Evolutionary conservation across 2,329 filamentous ascomycete genomes (phyloP).

Genomic region (Colletotrichum abscissum): DNA sequence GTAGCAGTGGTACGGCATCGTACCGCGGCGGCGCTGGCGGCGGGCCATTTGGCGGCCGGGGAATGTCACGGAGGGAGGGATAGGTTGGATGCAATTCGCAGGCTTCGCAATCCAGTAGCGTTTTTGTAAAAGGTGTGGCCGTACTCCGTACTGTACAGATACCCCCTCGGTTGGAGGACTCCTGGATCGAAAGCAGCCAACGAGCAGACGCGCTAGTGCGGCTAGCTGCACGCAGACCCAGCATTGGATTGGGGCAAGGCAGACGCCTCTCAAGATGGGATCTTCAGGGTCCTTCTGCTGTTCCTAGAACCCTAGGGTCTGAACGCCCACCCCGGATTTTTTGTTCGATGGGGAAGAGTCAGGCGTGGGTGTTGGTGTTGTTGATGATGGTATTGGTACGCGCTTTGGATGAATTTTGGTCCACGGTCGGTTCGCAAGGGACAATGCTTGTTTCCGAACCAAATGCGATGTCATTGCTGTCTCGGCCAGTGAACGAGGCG

Average conservation of each 20-base stretch:
- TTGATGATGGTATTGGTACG: neutral
- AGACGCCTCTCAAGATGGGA: constrained; percentile 27
- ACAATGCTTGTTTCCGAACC: neutral
- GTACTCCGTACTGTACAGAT: too few species aligned
- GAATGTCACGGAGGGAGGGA: constrained; percentile 25
- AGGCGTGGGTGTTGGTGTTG: neutral
- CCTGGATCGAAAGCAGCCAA: constrained; percentile 15
- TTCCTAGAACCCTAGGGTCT: constrained; percentile 1
- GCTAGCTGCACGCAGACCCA: constrained; percentile 29
- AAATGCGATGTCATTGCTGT: constrained; percentile 3
- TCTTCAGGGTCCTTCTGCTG: constrained; percentile 34
- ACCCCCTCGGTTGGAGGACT: neutral
- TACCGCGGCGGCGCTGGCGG: constrained; percentile 22
- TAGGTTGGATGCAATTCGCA: too few species aligned
- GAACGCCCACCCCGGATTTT: constrained; percentile 11
- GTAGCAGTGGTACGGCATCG: constrained; percentile 17
- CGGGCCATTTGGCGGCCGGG: constrained; percentile 31
- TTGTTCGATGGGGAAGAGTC: neutral
- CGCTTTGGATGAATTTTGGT: neutral
- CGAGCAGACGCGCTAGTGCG: constrained; percentile 23
- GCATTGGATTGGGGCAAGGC: constrained; percentile 21
- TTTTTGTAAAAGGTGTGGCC: too few species aligned
- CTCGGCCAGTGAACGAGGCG: neutral
- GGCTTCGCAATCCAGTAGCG: too few species aligned
- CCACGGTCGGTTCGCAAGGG: neutral